These are phyloP conservation scores for Phytophthora pini DNA, from an alignment of 352 stramenopile genomes.

Conservation along the genomic window DNA sequence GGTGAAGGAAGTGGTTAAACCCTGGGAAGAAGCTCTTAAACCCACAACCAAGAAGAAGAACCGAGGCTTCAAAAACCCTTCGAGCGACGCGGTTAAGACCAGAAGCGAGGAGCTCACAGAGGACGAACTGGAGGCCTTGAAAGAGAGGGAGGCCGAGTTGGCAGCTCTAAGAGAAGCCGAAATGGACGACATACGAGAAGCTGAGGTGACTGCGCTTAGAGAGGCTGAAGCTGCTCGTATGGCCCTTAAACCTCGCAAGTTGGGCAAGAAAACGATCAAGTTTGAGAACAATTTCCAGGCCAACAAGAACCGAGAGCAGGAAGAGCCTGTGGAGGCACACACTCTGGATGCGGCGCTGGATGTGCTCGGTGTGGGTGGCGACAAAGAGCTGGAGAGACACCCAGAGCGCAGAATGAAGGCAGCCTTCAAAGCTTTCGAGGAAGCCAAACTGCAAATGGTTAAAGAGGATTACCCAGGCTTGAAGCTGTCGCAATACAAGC, in stretches of 20 bases:
- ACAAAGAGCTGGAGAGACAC: slow-evolving; percentile 66
- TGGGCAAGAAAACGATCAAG: slow-evolving; percentile 67
- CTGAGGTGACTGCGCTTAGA: slow-evolving; percentile 51
- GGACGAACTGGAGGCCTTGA: too few relatives aligned
- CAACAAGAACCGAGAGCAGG: slow-evolving; percentile 66
- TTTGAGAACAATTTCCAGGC: slow-evolving; percentile 60
- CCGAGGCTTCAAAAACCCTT: slow-evolving; percentile 47
- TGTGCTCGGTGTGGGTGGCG: slow-evolving; percentile 45
- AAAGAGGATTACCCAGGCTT: slow-evolving; percentile 73
- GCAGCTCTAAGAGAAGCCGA: slow-evolving; percentile 27
- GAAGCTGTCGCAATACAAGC: slow-evolving; percentile 87
- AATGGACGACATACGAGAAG: slow-evolving; percentile 58
- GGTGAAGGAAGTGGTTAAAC: slow-evolving; percentile 61
- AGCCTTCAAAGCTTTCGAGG: slow-evolving; percentile 83
- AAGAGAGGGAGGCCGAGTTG: slow-evolving; percentile 8
- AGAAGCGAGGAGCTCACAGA: too few relatives aligned
- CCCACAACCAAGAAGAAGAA: slow-evolving; percentile 73
- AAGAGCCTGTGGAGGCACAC: slow-evolving; percentile 57
- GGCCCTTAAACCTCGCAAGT: slow-evolving; percentile 28
- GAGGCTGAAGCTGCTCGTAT: slow-evolving; percentile 48
- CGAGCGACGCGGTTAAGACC: neutral
- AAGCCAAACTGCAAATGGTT: slow-evolving; percentile 71
- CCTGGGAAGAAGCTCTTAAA: slow-evolving; percentile 77
- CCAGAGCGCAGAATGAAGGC: slow-evolving; percentile 76
- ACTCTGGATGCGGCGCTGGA: slow-evolving; percentile 73